Conservation (phyloP, 2,329 filamentous ascomycete species). For the Nakataea oryzae region DNA sequence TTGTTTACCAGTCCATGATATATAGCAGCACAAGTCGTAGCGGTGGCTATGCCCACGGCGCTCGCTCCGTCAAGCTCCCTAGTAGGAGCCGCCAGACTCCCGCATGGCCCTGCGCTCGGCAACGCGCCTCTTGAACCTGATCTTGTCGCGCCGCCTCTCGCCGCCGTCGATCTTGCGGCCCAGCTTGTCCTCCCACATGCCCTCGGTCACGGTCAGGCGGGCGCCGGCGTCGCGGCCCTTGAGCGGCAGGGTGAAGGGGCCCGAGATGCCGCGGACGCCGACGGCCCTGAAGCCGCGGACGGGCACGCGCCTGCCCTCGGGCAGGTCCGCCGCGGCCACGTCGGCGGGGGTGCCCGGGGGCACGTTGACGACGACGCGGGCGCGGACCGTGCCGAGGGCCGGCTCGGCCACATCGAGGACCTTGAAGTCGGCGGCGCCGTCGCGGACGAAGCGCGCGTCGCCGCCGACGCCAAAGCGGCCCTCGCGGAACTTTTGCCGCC, state of each 20-base stretch:
- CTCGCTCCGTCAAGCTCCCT: too few relatives aligned
- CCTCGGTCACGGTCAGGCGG: conserved; percentile 63
- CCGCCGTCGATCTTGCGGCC: conserved; percentile 93
- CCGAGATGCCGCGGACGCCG: conserved; percentile 59
- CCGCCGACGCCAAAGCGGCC: conserved; percentile 74
- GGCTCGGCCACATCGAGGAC: conserved; percentile 28
- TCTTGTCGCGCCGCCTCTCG: conserved; percentile 78
- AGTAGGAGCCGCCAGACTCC: conserved; percentile 15
- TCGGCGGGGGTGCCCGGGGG: conserved; percentile 28
- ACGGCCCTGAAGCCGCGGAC: conserved; percentile 58
- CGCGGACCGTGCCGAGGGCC: conserved; percentile 6
- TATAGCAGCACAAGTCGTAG: background rate
- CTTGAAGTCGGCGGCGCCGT: conserved; percentile 41
- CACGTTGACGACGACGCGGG: conserved; percentile 44
- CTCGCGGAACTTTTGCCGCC: conserved; percentile 75
- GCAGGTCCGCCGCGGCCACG: conserved; percentile 26
- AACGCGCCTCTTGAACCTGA: conserved; percentile 75
- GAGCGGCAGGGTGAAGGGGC: conserved; percentile 61
- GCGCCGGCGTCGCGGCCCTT: conserved; percentile 52
- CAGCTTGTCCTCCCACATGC: conserved; percentile 83
- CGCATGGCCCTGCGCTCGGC: conserved; percentile 63
- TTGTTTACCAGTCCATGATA: background rate
- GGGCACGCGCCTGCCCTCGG: conserved; percentile 18
- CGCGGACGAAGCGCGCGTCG: conserved; percentile 61
- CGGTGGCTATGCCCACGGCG: too few relatives aligned